These are phyloP conservation scores for Clavispora fructus DNA, from an alignment of 805 yeast species.

Conservation along the genomic window DNA sequence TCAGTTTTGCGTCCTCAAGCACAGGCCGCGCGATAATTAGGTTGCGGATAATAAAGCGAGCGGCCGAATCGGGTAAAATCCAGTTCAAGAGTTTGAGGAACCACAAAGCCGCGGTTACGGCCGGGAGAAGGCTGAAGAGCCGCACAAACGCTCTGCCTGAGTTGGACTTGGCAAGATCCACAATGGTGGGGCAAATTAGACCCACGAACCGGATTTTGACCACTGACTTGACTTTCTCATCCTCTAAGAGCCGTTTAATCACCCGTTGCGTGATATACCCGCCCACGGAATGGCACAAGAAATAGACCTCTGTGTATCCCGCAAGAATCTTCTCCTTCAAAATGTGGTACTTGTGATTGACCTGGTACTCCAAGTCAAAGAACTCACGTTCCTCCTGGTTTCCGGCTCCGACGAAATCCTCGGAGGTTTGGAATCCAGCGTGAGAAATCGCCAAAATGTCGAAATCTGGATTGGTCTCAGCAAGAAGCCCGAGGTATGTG, in stretches of 20 bases:
- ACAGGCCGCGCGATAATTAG: conserved; percentile 23
- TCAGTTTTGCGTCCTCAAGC: conserved; percentile 14
- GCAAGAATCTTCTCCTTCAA: conserved; percentile 29
- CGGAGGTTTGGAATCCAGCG: conserved; percentile 46
- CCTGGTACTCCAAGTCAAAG: conserved; percentile 49
- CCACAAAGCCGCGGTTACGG: conserved; percentile 24
- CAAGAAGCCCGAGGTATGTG: conserved; percentile 44
- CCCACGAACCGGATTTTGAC: conserved; percentile 45
- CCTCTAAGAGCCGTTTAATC: conserved; percentile 24
- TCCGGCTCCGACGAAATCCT: conserved; percentile 18
- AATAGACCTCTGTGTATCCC: conserved; percentile 27
- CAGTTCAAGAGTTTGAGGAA: conserved; percentile 24
- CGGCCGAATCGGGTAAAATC: conserved; percentile 21
- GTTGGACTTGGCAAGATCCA: conserved; percentile 48
- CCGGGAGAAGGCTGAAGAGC: conserved; percentile 24
- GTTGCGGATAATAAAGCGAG: conserved; percentile 17
- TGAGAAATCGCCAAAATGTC: conserved; percentile 62
- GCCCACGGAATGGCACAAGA: conserved; percentile 73
- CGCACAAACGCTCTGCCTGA: conserved; percentile 27
- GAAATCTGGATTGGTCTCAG: conserved; percentile 35
- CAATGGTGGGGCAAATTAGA: conserved; percentile 64
- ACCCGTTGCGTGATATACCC: conserved; percentile 57
- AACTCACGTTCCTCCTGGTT: conserved; percentile 12
- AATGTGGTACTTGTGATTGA: conserved; percentile 52
- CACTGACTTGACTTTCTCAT: conserved; percentile 16